A percentile compares a stretch with the other conserved stretches of the same genome.
These are phyloP conservation scores for Pulveroboletus frians DNA, from an alignment of 768 basidiomycete genomes.

Conservation along the genomic window DNA sequence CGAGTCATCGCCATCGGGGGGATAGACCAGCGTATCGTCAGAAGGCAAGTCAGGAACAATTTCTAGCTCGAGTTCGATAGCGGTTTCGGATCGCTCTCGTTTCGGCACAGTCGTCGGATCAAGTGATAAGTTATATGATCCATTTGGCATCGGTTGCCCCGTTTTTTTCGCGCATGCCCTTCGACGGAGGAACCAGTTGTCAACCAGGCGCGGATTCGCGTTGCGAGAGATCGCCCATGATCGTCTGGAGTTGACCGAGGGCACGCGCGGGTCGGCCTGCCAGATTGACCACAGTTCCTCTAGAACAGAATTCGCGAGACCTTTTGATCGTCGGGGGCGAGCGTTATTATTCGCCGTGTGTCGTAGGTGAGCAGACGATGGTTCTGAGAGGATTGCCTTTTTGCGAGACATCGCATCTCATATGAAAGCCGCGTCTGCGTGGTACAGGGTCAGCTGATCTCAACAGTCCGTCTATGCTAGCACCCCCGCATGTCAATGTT, in stretches of 20 bases:
- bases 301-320: conserved; percentile 10
- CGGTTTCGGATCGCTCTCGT: conserved; percentile 7
- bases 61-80: conserved; percentile 1
- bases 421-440: neutral
- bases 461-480: neutral
- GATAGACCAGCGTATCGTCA: conserved; percentile 22
- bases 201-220: conserved; percentile 16
- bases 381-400: neutral
- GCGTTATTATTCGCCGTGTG: neutral
- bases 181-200: conserved; percentile 27
- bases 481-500: neutral
- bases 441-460: conserved; percentile 10
- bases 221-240: conserved; percentile 24
- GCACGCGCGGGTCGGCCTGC: conserved; percentile 25
- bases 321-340: conserved; percentile 7
- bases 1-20: neutral
- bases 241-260: conserved; percentile 24
- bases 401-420: conserved; percentile 11
- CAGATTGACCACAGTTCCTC: conserved; percentile 29
- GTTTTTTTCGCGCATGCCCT: conserved; percentile 21
- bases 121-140: conserved; percentile 20
- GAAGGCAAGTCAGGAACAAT: conserved; percentile 11
- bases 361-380: neutral
- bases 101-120: conserved; percentile 2
- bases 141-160: conserved; percentile 16